These are phyloP conservation scores for Fusarium globosum DNA, from an alignment of 2,329 filamentous ascomycete genomes.

Conservation along the genomic window DNA sequence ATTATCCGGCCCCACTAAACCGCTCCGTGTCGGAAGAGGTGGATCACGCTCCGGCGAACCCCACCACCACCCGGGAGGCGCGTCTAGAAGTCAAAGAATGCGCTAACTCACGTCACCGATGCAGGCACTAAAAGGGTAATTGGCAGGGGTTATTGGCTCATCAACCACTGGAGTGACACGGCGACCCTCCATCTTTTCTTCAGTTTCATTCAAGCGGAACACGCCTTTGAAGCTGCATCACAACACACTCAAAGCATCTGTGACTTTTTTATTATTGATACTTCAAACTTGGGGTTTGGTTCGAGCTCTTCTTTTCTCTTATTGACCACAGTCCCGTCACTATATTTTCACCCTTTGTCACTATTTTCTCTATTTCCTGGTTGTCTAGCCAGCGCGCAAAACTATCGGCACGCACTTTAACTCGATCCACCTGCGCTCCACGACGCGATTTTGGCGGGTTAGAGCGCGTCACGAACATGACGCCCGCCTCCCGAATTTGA, in stretches of 20 bases:
- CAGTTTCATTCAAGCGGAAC: slow-evolving; percentile 11
- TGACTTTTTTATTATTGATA: slow-evolving; percentile 1
- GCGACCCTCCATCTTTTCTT: slow-evolving; percentile 33
- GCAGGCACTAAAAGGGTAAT: slow-evolving; percentile 29
- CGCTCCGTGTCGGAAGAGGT: slow-evolving; percentile 21
- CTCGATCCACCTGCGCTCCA: slow-evolving; percentile 42
- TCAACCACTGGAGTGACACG: slow-evolving; percentile 38
- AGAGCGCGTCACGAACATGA: slow-evolving; percentile 55
- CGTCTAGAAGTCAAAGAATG: slow-evolving; percentile 9
- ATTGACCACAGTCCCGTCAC: not conserved
- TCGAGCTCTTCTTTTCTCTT: not conserved
- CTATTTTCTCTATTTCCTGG: slow-evolving; percentile 6
- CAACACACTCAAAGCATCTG: slow-evolving; percentile 22
- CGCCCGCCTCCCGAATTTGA: slow-evolving; percentile 52
- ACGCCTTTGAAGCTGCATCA: slow-evolving; percentile 23
- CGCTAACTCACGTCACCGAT: slow-evolving; percentile 35
- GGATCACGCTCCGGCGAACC: slow-evolving; percentile 1
- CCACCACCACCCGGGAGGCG: not conserved
- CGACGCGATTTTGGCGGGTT: slow-evolving; percentile 48
- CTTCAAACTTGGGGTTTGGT: slow-evolving; percentile 6
- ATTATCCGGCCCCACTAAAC: slow-evolving; percentile 2
- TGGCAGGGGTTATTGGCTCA: slow-evolving; percentile 18
- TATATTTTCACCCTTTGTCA: not conserved
- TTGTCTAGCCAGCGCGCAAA: slow-evolving; percentile 35
- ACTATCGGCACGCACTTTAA: slow-evolving; percentile 36